A percentile compares a stretch with the other conserved stretches of the same genome.
These are phyloP conservation scores for Adansonia gregorii DNA, from an alignment of 441 rosid genomes.

Conservation along the genomic window DNA sequence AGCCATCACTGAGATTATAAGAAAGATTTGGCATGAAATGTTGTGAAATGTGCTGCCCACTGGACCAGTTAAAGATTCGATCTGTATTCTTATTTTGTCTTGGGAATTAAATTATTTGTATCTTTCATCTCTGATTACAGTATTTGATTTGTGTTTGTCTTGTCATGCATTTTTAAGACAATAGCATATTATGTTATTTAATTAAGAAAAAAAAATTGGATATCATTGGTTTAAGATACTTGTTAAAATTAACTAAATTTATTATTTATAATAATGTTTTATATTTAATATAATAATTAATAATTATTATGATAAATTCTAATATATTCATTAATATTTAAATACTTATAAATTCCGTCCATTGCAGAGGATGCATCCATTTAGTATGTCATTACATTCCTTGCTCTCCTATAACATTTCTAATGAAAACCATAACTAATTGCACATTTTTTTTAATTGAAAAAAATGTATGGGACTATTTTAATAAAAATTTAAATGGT, in stretches of 20 bases:
- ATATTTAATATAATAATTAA: not conserved
- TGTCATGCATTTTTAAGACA: conserved; percentile 13
- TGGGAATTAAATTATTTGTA: not conserved
- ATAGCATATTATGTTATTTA: not conserved
- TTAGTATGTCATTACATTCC: not conserved
- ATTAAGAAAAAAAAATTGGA: not conserved
- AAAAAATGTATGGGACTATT: not conserved
- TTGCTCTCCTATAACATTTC: not conserved
- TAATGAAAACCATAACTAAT: not conserved
- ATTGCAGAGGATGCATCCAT: not conserved
- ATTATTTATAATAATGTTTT: not conserved
- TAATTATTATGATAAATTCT: not conserved
- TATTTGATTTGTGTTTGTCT: conserved; percentile 12
- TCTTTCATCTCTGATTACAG: not conserved
- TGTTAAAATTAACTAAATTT: not conserved
- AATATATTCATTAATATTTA: not conserved
- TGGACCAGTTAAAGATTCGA: not conserved
- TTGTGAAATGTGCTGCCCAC: conserved; percentile 1
- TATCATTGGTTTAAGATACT: not conserved
- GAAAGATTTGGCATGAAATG: conserved; percentile 26
- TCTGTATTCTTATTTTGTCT: not conserved
- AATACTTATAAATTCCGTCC: not conserved
- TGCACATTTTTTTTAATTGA: too few species aligned
- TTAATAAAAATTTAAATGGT: too few species aligned
- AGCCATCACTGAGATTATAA: conserved; percentile 25